Conservation (phyloP, 2,329 filamentous ascomycete genomes). For the Eurotiales sp. region DNA sequence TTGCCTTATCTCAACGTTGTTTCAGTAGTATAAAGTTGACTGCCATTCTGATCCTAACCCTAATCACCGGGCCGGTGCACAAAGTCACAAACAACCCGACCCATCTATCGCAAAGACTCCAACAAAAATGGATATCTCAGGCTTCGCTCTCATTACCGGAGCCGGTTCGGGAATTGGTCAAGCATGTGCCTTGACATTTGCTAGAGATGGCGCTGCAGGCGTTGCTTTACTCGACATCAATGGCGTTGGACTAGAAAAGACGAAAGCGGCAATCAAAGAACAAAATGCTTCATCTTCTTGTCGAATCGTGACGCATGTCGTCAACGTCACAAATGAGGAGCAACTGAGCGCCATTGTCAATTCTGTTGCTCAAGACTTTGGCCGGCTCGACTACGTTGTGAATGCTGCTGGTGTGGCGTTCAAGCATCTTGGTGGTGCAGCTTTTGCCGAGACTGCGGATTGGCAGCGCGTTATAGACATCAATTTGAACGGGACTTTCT, state of each 20-base stretch:
- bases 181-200: not conserved
- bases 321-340: not conserved
- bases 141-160: slow-evolving; percentile 18
- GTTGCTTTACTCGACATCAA: not conserved
- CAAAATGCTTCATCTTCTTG: not conserved
- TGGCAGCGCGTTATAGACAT: slow-evolving; percentile 42
- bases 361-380: slow-evolving; percentile 33
- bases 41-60: too few relatives aligned
- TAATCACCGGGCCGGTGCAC: too few relatives aligned
- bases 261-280: not conserved
- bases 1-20: too few relatives aligned
- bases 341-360: not conserved
- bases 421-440: slow-evolving; percentile 21
- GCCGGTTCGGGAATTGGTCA: not conserved
- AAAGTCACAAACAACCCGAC: not conserved
- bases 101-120: too few relatives aligned
- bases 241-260: not conserved
- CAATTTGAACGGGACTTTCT: slow-evolving; percentile 44
- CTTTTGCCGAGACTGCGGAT: slow-evolving; percentile 25
- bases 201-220: not conserved
- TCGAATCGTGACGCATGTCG: not conserved
- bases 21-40: too few relatives aligned
- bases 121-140: slow-evolving; percentile 24
- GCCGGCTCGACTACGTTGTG: slow-evolving; percentile 54
- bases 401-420: slow-evolving; percentile 52